A percentile compares a stretch with the other conserved stretches of the same genome.
These are phyloP conservation scores for Penicillium silybi DNA, from an alignment of 495 filamentous ascomycete species.

Conservation along the genomic window DNA sequence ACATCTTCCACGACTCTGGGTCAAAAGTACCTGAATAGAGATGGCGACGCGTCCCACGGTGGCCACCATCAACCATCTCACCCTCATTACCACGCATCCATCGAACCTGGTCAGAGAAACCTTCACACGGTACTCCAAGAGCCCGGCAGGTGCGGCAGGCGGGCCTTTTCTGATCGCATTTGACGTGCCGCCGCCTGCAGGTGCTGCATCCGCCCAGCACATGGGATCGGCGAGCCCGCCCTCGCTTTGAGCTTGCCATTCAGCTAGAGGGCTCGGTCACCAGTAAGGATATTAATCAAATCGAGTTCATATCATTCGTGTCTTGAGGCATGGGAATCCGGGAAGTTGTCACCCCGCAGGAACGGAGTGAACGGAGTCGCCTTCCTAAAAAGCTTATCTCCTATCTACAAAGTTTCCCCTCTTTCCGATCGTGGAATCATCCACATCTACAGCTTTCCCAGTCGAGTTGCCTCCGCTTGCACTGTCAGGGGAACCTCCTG, in stretches of 20 bases:
- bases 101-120: slow-evolving; percentile 27
- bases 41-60: slow-evolving; percentile 26
- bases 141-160: slow-evolving; percentile 28
- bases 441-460: slow-evolving; percentile 16
- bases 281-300: neutral
- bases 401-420: neutral
- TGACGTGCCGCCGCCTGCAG: slow-evolving; percentile 35
- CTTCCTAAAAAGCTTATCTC: slow-evolving; percentile 7
- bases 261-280: neutral
- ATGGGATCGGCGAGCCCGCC: slow-evolving; percentile 29
- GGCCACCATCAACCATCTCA: slow-evolving; percentile 8
- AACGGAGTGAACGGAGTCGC: slow-evolving; percentile 1
- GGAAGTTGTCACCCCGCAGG: neutral
- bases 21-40: slow-evolving; percentile 27
- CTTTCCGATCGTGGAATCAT: neutral
- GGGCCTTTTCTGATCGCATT: slow-evolving; percentile 39
- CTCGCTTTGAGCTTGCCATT: slow-evolving; percentile 19
- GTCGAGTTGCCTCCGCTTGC: slow-evolving; percentile 36
- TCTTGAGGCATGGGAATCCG: slow-evolving; percentile 4
- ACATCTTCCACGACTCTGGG: neutral
- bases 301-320: neutral
- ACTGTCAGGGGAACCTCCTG: slow-evolving; percentile 47
- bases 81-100: slow-evolving; percentile 24
- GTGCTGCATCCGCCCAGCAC: slow-evolving; percentile 34
- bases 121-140: slow-evolving; percentile 28